Evolutionary conservation across 2,329 filamentous ascomycete genomes (phyloP).

Genomic region (Aspergillus alliaceus): DNA sequence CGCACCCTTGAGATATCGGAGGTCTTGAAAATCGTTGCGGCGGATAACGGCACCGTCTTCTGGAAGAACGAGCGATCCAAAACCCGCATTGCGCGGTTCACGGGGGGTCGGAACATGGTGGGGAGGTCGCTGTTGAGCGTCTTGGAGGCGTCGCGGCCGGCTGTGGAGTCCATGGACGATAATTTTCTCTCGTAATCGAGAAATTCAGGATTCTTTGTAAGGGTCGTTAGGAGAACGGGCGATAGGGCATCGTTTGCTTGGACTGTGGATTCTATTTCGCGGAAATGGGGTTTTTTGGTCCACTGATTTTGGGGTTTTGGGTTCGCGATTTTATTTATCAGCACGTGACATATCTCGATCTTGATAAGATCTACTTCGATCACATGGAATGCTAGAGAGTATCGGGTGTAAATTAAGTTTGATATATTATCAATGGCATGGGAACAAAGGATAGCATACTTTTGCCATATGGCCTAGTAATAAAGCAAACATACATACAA

Average conservation of each 20-base stretch:
- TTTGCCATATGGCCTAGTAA: too few relatives aligned
- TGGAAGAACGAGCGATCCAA: constrained; percentile 84
- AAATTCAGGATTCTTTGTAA: neutral
- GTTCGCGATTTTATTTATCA: constrained; percentile 10
- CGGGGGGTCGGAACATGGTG: constrained; percentile 72
- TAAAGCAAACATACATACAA: too few relatives aligned
- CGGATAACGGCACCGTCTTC: constrained; percentile 72
- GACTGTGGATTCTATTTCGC: neutral
- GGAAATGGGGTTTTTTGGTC: neutral
- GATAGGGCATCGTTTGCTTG: neutral
- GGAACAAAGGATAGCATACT: too few relatives aligned
- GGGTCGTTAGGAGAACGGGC: neutral
- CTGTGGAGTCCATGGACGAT: constrained; percentile 16
- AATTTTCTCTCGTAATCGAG: neutral
- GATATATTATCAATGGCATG: too few relatives aligned
- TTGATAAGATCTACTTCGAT: constrained; percentile 7
- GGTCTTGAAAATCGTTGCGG: constrained; percentile 73
- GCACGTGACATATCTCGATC: constrained; percentile 5
- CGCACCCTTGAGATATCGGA: constrained; percentile 73
- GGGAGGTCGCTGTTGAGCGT: constrained; percentile 28
- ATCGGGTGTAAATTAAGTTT: too few relatives aligned
- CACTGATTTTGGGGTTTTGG: neutral
- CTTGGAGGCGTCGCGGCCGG: constrained; percentile 12
- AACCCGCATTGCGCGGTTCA: constrained; percentile 74
- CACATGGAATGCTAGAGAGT: too few relatives aligned